Conservation (phyloP, 495 filamentous ascomycete species). For the Pseudoneurospora amorphoporcata region DNA sequence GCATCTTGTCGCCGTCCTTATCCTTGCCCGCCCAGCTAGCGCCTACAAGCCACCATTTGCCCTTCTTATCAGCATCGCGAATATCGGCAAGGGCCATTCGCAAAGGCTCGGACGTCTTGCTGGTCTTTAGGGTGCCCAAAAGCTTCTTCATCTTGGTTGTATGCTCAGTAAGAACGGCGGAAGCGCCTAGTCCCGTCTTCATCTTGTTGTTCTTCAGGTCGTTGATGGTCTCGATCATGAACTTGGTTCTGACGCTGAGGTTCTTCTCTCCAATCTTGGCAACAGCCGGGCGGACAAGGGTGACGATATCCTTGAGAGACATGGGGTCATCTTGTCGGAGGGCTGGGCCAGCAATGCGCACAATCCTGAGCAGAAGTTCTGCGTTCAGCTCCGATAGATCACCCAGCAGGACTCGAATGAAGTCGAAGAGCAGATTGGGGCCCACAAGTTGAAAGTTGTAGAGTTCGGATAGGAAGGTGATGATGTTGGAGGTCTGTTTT, state of each 20-base stretch:
- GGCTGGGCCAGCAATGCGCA: constrained; percentile 69
- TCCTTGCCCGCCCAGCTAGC: constrained; percentile 65
- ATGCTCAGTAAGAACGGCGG: constrained; percentile 60
- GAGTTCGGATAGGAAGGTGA: constrained; percentile 73
- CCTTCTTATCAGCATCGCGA: constrained; percentile 67
- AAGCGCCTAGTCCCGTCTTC: constrained; percentile 56
- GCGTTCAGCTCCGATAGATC: constrained; percentile 81
- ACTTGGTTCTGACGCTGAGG: constrained; percentile 81
- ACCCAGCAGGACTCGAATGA: constrained; percentile 64
- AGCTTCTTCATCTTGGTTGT: constrained; percentile 76
- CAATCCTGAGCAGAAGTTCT: constrained; percentile 76
- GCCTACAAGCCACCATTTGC: constrained; percentile 97
- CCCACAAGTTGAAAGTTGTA: constrained; percentile 89
- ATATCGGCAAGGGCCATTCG: constrained; percentile 74
- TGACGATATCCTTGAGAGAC: constrained; percentile 82
- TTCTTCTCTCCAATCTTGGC: constrained; percentile 53
- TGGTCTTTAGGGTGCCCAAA: constrained; percentile 60
- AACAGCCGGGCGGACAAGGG: constrained; percentile 63
- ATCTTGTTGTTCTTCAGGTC: constrained; percentile 89
- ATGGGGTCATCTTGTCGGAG: constrained; percentile 85
- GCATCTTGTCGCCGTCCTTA: constrained; percentile 12
- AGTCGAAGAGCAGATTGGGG: constrained; percentile 77
- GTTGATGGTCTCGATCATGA: constrained; percentile 96
- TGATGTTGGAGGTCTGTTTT: constrained; percentile 69
- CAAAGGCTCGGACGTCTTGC: constrained; percentile 71